These are phyloP conservation scores for Fagus sylvatica DNA, from an alignment of 306 rosid genomes.

Conservation along the genomic window DNA sequence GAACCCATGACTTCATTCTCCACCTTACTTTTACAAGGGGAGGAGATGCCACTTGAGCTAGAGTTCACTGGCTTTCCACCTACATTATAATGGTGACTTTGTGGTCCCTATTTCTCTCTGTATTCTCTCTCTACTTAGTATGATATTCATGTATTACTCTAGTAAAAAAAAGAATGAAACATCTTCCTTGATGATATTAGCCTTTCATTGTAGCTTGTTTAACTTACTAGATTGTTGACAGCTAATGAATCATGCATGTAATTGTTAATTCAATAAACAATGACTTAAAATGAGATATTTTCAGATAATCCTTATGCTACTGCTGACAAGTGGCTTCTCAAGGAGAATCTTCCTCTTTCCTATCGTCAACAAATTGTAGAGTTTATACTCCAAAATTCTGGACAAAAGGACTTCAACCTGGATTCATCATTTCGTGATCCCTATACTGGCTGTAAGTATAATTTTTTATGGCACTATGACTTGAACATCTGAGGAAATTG, in stretches of 20 bases:
- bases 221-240: not conserved
- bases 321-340: constrained; percentile 96
- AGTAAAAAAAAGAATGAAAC: constrained; percentile 18
- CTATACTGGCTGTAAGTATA: constrained; percentile 78
- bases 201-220: constrained; percentile 8
- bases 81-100: constrained; percentile 15
- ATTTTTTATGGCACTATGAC: constrained; percentile 19
- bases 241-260: constrained; percentile 11
- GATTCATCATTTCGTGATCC: constrained; percentile 91
- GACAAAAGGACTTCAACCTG: constrained; percentile 63
- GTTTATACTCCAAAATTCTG: constrained; percentile 89
- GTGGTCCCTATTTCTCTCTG: constrained; percentile 7
- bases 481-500: constrained; percentile 13
- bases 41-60: not conserved
- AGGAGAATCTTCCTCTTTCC: constrained; percentile 83
- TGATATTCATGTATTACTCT: constrained; percentile 18
- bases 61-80: constrained; percentile 13
- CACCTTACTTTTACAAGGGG: too few relatives aligned
- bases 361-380: constrained; percentile 91
- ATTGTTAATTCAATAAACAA: constrained; percentile 18
- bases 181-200: not conserved
- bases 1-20: too few relatives aligned
- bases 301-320: constrained; percentile 82
- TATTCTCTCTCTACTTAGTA: constrained; percentile 7
- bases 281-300: constrained; percentile 22